Base-by-base conservation (phyloP, 345 rosid species). In the Eucalyptus cladocalyx region DNA sequence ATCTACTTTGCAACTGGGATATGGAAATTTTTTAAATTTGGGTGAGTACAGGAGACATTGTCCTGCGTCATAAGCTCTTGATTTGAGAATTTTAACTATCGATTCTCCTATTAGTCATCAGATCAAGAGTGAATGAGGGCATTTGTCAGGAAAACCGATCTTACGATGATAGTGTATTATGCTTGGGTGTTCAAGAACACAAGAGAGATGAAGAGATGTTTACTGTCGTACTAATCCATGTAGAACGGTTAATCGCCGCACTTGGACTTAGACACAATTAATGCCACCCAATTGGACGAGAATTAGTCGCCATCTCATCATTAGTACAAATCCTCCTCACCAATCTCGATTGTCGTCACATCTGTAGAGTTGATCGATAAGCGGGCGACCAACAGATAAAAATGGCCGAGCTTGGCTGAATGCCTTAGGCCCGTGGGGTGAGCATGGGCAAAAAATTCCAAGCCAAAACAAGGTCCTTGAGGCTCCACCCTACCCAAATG, bases 1-100 rank as follows among this genome's bases (percentile, higher is more conserved):
- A 90, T 89, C 80, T 89, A 51, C 89, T 83, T 26, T 60, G 89
- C 90, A 48, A 76, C 80, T 60, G 26, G 81, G 83, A 42, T 45
- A 65, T 50, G 42, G 86, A 26, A n/a, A 56, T 0, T 9, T 48
- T 24, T 81, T 6, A 7, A 76, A 40, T 76, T 21, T 12, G 83
- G 47, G 45, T 11, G 9, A 76, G 83, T 11, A 76, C 42, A 37
- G 28, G 7, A 23, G 24, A 24, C 47, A 19, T 21, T 21, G 85
- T 21, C 28, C 9, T 43, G 28, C 24, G 6, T 72, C 40, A 18
- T 34, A 3, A 19, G 4, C 81, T 21, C 42, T 18, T 19, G 81
- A 72, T 72, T 34, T 72, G 81, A 72, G 81, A 34, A 5, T 34
- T 34, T 9, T 72, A 72, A 72, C 81, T 10, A 34, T 18, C 14